Conservation (phyloP, 164 flowering plant species). For the Echeveria elegans region DNA sequence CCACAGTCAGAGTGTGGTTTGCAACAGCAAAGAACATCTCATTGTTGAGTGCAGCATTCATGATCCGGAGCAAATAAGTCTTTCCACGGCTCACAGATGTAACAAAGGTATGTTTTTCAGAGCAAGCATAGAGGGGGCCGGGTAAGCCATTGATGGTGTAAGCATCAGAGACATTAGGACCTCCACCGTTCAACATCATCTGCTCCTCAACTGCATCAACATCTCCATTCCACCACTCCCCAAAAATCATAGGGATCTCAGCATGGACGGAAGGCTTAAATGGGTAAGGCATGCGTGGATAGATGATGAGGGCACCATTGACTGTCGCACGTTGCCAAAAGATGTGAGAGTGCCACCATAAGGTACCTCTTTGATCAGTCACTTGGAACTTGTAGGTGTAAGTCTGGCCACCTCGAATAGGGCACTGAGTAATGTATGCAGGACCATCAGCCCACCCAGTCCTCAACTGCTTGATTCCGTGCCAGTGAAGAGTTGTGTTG, state of each 20-base stretch:
- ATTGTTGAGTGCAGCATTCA: constrained; percentile 2
- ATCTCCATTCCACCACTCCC: constrained; percentile 61
- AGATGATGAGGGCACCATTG: constrained; percentile 49
- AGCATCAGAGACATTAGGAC: constrained; percentile 30
- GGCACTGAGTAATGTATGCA: constrained; percentile 51
- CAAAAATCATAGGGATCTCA: constrained; percentile 39
- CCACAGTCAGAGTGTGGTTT: constrained; percentile 2
- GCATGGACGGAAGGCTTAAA: constrained; percentile 25
- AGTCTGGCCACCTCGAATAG: background rate
- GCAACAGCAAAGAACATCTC: constrained; percentile 7
- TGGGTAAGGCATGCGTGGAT: constrained; percentile 45
- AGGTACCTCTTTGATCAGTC: constrained; percentile 1
- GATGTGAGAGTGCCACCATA: constrained; percentile 12
- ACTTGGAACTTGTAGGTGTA: background rate
- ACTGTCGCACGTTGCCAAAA: constrained; percentile 53
- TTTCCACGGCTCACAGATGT: constrained; percentile 2
- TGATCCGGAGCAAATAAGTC: background rate
- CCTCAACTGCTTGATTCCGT: constrained; percentile 39
- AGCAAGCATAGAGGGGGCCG: constrained; percentile 50
- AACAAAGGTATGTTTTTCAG: constrained; percentile 26
- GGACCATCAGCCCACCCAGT: constrained; percentile 63
- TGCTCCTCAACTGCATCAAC: constrained; percentile 27
- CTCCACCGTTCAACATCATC: constrained; percentile 33
- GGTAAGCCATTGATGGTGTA: constrained; percentile 26
- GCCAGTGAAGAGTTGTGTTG: constrained; percentile 59